These are phyloP conservation scores for Flaveria brownii DNA, from an alignment of 129 eudicot genomes.

Conservation along the genomic window DNA sequence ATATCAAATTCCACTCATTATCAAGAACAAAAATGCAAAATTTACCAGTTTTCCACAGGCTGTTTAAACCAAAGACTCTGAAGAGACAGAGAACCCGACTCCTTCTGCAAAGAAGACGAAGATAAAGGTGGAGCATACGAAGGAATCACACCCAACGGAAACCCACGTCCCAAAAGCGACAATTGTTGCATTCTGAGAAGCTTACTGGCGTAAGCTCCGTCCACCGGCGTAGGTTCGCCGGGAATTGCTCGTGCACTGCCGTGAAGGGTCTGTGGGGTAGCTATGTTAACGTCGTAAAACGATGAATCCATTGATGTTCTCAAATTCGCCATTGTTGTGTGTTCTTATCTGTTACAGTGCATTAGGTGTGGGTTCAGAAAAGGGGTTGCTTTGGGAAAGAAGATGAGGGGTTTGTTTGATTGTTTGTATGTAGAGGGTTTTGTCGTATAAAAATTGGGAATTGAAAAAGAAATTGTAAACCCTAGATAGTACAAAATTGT, in stretches of 20 bases:
- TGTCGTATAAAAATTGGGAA: slow-evolving; percentile 9
- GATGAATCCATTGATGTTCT: slow-evolving; percentile 81
- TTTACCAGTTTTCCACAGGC: slow-evolving; percentile 50
- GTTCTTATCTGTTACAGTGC: slow-evolving; percentile 34
- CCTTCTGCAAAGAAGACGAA: slow-evolving; percentile 39
- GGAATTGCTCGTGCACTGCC: slow-evolving; percentile 65
- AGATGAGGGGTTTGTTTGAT: slow-evolving; percentile 30
- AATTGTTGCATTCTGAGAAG: slow-evolving; percentile 66
- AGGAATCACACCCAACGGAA: slow-evolving; percentile 81
- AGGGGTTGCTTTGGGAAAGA: slow-evolving; percentile 23
- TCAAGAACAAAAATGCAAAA: background rate
- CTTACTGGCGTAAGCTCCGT: slow-evolving; percentile 57
- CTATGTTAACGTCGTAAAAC: slow-evolving; percentile 68
- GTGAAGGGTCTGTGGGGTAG: slow-evolving; percentile 61
- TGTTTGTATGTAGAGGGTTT: slow-evolving; percentile 20
- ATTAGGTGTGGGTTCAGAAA: slow-evolving; percentile 9
- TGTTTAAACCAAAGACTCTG: slow-evolving; percentile 53
- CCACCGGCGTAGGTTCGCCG: slow-evolving; percentile 80
- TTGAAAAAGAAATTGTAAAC: slow-evolving; percentile 9
- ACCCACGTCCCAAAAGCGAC: slow-evolving; percentile 50
- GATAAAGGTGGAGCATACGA: slow-evolving; percentile 50
- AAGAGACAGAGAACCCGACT: slow-evolving; percentile 54
- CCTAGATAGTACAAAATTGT: slow-evolving; percentile 4
- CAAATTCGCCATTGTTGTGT: slow-evolving; percentile 58
- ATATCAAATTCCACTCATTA: slow-evolving; percentile 15